phyloP scores from a whole-genome alignment of 768 basidiomycete species.

The Leccinum disarticulatum region DNA sequence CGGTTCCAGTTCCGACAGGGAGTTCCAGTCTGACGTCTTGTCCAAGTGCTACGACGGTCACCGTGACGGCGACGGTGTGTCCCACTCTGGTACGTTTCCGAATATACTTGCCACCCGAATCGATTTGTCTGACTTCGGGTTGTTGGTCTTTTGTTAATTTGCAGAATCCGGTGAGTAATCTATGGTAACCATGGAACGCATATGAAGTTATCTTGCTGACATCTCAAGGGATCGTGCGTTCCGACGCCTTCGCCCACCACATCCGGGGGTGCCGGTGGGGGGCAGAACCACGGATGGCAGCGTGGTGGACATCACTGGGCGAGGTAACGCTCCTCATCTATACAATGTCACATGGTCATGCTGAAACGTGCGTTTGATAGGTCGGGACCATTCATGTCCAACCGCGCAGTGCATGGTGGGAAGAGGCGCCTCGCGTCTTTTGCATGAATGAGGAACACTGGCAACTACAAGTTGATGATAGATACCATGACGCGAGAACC shows the following conservation, averaged over 20 bases:
- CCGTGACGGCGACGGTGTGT: slow-evolving; percentile 18
- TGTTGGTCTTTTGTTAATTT: not conserved
- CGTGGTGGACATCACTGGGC: not conserved
- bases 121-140: not conserved
- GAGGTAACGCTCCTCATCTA: not conserved
- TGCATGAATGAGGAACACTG: slow-evolving; percentile 1
- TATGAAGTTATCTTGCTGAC: not conserved
- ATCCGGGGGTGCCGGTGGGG: not conserved
- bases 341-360: not conserved
- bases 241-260: not conserved
- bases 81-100: slow-evolving; percentile 15
- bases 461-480: not conserved
- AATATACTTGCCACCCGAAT: not conserved
- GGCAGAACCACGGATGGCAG: not conserved
- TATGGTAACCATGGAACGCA: not conserved
- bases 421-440: slow-evolving; percentile 7
- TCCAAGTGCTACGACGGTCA: not conserved
- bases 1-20: not conserved
- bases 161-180: not conserved
- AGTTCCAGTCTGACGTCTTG: slow-evolving; percentile 4
- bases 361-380: not conserved
- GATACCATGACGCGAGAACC: not conserved
- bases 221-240: slow-evolving; percentile 1
- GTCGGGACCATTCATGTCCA: not conserved
- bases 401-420: slow-evolving; percentile 3